phyloP scores from a whole-genome alignment of 495 filamentous ascomycete genomes.

The Tirmania nivea region DNA sequence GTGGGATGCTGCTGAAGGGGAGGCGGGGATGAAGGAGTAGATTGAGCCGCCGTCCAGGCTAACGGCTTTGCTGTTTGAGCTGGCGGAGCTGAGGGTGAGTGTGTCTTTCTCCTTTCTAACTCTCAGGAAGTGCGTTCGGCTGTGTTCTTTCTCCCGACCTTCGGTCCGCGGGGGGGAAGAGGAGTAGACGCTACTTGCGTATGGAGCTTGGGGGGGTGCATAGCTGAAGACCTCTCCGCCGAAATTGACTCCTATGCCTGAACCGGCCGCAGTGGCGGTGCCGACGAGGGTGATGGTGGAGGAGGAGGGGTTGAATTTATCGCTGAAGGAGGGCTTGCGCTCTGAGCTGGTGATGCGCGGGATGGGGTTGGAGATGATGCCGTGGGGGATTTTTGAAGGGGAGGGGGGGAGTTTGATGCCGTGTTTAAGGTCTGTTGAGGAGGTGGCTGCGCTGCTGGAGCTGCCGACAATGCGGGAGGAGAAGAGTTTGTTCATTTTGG shows the following conservation, averaged over 20 bases:
- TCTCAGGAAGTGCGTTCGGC: slow-evolving; percentile 67
- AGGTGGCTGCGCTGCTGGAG: not conserved
- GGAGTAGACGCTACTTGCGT: not conserved
- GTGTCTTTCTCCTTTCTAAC: slow-evolving; percentile 78
- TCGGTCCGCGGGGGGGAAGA: slow-evolving; percentile 5
- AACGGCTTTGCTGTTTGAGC: slow-evolving; percentile 67
- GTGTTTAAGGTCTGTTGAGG: slow-evolving; percentile 12
- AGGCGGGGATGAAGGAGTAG: slow-evolving; percentile 48
- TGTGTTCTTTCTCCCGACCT: slow-evolving; percentile 7
- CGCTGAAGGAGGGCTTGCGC: slow-evolving; percentile 10
- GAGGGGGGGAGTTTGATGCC: slow-evolving; percentile 5
- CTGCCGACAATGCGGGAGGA: slow-evolving; percentile 13
- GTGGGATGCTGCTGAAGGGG: slow-evolving; percentile 46
- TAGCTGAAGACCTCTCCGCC: slow-evolving; percentile 1
- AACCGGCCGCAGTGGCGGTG: slow-evolving; percentile 1
- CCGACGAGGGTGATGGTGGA: slow-evolving; percentile 9
- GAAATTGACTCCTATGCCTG: not conserved
- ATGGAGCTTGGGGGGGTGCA: slow-evolving; percentile 3
- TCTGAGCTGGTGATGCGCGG: slow-evolving; percentile 7
- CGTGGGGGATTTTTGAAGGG: slow-evolving; percentile 10
- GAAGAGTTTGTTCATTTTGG: slow-evolving; percentile 18
- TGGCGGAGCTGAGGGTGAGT: slow-evolving; percentile 64
- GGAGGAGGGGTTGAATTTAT: not conserved
- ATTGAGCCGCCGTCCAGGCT: slow-evolving; percentile 58
- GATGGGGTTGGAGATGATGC: slow-evolving; percentile 7